phyloP scores from a whole-genome alignment of 2,329 filamentous ascomycete genomes.

The Aspergillus novoparasiticus region DNA sequence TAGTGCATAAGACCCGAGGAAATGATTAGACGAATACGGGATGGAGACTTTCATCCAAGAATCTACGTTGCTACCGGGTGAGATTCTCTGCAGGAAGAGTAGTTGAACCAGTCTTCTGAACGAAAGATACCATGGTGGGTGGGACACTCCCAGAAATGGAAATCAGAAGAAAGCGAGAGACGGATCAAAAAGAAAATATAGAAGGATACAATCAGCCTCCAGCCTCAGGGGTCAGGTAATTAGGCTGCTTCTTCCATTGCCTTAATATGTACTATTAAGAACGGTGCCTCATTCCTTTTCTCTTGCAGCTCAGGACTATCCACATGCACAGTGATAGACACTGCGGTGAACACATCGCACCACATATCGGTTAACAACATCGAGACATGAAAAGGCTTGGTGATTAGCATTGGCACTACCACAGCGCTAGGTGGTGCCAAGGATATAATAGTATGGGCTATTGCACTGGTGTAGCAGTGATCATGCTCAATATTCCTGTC shows the following conservation, averaged over 20 bases:
- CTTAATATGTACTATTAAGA: not conserved
- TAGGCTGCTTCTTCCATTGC: not conserved
- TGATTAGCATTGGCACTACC: not conserved
- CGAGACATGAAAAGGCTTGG: not conserved
- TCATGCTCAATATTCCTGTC: not conserved
- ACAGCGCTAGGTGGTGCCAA: not conserved
- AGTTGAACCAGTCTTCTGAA: too few species aligned
- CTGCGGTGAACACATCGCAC: not conserved
- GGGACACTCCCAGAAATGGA: too few species aligned
- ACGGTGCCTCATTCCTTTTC: not conserved
- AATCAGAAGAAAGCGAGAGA: too few species aligned
- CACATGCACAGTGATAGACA: not conserved
- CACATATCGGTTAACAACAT: not conserved
- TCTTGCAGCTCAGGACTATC: not conserved
- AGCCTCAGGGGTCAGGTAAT: not conserved
- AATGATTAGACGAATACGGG: accelerated
- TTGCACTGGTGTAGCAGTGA: too few species aligned
- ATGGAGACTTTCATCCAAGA: too few species aligned
- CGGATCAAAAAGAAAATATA: too few species aligned
- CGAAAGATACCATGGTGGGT: too few species aligned
- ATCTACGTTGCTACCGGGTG: too few species aligned
- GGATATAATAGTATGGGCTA: not conserved
- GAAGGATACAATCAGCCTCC: too few species aligned
- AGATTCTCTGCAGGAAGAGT: too few species aligned
- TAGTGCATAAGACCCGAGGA: too few species aligned